Evolutionary conservation across 2,329 filamentous ascomycete genomes (phyloP).

Genomic region (Cladobotryum mycophilum): DNA sequence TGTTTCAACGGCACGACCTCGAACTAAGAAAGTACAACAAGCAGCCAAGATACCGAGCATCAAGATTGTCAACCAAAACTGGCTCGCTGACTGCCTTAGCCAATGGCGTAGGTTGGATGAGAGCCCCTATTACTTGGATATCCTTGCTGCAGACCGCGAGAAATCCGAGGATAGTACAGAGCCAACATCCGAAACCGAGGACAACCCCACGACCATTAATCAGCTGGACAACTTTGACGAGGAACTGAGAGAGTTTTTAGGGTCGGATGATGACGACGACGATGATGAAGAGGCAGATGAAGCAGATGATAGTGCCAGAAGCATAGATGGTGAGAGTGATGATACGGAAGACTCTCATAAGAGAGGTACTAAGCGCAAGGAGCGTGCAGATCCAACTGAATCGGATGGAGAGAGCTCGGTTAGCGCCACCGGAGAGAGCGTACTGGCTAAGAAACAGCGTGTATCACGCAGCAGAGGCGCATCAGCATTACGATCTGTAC

Average conservation of each 20-base stretch:
- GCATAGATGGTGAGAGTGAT: conserved; percentile 24
- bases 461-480: conserved; percentile 39
- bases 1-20: conserved; percentile 61
- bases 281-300: conserved; percentile 25
- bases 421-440: conserved; percentile 30
- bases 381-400: conserved; percentile 23
- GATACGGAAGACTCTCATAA: conserved; percentile 21
- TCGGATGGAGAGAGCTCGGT: conserved; percentile 26
- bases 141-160: conserved; percentile 61
- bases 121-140: conserved; percentile 66
- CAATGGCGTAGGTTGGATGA: conserved; percentile 81
- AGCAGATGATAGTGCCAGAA: conserved; percentile 14
- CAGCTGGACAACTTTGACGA: conserved; percentile 55
- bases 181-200: conserved; percentile 26
- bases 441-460: conserved; percentile 46
- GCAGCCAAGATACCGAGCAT: conserved; percentile 73
- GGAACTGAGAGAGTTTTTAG: conserved; percentile 70
- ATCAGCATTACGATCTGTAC: conserved; percentile 41
- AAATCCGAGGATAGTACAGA: conserved; percentile 28
- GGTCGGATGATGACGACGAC: conserved; percentile 45
- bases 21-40: conserved; percentile 86
- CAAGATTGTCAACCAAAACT: conserved; percentile 86
- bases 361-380: conserved; percentile 30
- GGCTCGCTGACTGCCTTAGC: conserved; percentile 79
- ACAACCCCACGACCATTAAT: conserved; percentile 27